phyloP scores from a whole-genome alignment of 768 basidiomycete species.

The Lactifluus hygrophoroides region DNA sequence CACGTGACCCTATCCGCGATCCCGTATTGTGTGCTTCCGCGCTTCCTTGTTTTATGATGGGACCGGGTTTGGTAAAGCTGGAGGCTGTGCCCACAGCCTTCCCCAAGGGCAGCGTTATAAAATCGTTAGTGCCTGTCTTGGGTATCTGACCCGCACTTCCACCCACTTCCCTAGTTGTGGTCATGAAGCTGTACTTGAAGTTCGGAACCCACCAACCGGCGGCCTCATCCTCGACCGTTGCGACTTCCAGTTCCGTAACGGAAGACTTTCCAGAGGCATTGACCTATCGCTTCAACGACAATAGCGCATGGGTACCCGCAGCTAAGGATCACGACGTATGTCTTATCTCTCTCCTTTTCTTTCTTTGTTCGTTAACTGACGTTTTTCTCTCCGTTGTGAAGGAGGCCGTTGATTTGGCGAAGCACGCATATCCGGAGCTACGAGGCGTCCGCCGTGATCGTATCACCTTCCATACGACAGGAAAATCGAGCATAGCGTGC shows the following conservation, averaged over 20 bases:
- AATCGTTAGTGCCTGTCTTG: background rate
- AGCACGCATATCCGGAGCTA: conserved; percentile 13
- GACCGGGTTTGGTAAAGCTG: background rate
- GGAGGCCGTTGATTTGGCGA: conserved; percentile 16
- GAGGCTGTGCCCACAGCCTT: conserved; percentile 2
- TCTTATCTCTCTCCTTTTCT: background rate
- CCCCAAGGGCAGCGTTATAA: conserved; percentile 4
- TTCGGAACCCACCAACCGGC: conserved; percentile 4
- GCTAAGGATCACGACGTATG: conserved; percentile 4
- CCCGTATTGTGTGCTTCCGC: background rate
- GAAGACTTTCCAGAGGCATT: conserved; percentile 15
- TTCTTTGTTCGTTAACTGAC: background rate
- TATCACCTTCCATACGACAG: conserved; percentile 16
- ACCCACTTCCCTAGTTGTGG: background rate
- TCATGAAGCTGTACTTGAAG: conserved; percentile 6
- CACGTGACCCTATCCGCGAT: background rate
- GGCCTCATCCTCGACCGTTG: background rate
- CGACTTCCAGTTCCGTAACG: background rate
- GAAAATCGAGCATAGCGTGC: conserved; percentile 17
- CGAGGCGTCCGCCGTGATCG: conserved; percentile 10
- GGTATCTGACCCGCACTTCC: background rate
- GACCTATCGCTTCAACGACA: conserved; percentile 18
- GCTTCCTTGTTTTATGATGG: background rate
- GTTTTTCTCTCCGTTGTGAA: background rate
- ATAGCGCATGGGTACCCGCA: conserved; percentile 15